Percentiles rank a stretch among this genome's conserved stretches.
Evolutionary conservation across 2,329 filamentous ascomycete genomes (phyloP).

Genomic region (Pezicula neosporulosa): DNA sequence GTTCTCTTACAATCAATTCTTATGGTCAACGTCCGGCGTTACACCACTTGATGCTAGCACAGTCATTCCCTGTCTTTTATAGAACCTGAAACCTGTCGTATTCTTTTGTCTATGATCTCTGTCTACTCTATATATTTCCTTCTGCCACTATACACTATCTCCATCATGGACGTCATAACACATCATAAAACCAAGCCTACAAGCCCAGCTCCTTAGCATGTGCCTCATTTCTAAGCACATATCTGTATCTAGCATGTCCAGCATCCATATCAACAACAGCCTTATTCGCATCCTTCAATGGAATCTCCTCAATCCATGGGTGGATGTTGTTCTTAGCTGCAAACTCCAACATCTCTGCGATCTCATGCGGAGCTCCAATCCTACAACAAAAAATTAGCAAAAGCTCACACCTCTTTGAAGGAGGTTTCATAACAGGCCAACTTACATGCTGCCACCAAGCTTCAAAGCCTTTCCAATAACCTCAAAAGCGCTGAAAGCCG

Average conservation of each 20-base stretch:
- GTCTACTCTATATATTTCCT: too few relatives aligned
- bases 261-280: constrained; percentile 52
- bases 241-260: constrained; percentile 44
- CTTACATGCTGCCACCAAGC: constrained; percentile 34
- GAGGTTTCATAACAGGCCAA: not conserved
- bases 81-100: too few relatives aligned
- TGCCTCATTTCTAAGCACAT: not conserved
- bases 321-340: constrained; percentile 53
- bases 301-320: constrained; percentile 51
- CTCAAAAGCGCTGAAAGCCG: constrained; percentile 47
- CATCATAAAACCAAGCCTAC: not conserved
- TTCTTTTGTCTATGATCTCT: too few relatives aligned
- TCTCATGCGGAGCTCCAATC: constrained; percentile 41
- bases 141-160: too few relatives aligned
- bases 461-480: constrained; percentile 51
- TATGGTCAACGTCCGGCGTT: too few relatives aligned
- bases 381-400: not conserved
- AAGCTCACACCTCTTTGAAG: not conserved
- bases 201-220: not conserved
- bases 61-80: too few relatives aligned
- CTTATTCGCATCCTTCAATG: constrained; percentile 53
- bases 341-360: constrained; percentile 57
- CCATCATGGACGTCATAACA: too few relatives aligned
- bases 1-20: too few relatives aligned
- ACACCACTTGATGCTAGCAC: too few relatives aligned